A percentile compares a stretch with the other conserved stretches of the same genome.
phyloP scores from a whole-genome alignment of 2,329 filamentous ascomycete genomes.

The Neoarthrinium moseri region DNA sequence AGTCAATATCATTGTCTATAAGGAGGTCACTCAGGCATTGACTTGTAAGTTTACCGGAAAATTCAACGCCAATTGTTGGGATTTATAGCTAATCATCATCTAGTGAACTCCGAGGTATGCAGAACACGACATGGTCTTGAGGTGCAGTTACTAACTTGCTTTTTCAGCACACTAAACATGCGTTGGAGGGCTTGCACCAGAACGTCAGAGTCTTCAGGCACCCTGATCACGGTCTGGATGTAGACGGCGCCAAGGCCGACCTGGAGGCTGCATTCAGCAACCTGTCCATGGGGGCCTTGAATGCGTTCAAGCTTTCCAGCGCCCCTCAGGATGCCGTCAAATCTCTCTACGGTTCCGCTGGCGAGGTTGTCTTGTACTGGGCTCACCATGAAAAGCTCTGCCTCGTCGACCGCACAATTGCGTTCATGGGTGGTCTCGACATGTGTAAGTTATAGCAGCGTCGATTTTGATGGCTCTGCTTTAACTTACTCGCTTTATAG shows the following conservation, averaged over 20 bases:
- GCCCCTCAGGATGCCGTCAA: conserved; percentile 73
- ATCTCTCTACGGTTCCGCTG: conserved; percentile 76
- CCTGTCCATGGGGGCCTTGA: conserved; percentile 25
- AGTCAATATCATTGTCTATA: conserved; percentile 87
- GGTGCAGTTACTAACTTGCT: not conserved
- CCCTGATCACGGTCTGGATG: conserved; percentile 80
- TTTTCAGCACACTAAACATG: conserved; percentile 71
- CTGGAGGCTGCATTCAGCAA: conserved; percentile 61
- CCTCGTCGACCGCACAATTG: conserved; percentile 72
- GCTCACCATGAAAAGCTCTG: conserved; percentile 94
- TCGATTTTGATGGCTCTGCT: too few species aligned
- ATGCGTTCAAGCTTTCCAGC: conserved; percentile 55
- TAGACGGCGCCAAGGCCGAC: conserved; percentile 64
- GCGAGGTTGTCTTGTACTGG: conserved; percentile 85
- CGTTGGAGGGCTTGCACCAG: conserved; percentile 71
- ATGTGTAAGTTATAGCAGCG: conserved; percentile 55
- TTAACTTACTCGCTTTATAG: not conserved
- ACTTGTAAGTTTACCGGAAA: conserved; percentile 75
- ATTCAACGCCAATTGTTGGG: too few species aligned
- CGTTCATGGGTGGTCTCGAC: conserved; percentile 91
- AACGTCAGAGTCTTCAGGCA: conserved; percentile 90
- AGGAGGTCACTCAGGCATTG: conserved; percentile 80
- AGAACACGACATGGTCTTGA: not conserved
- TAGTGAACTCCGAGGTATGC: conserved; percentile 40
- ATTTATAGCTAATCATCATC: too few species aligned